These are phyloP conservation scores for Camelina neglecta DNA, from an alignment of 345 rosid species.

Conservation along the genomic window DNA sequence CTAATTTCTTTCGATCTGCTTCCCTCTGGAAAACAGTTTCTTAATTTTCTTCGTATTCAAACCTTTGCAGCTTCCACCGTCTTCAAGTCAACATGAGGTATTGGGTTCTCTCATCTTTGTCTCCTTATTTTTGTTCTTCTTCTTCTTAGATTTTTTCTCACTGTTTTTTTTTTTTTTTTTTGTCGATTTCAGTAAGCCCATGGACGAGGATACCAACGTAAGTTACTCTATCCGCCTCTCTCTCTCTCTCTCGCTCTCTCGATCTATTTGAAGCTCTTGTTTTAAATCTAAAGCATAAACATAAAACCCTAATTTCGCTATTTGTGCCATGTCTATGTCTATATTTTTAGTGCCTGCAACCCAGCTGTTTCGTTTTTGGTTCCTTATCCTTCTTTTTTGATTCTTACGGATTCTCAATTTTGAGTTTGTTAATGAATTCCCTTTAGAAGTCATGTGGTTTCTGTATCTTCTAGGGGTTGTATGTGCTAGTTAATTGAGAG, in stretches of 20 bases:
- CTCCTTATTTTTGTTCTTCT: not conserved
- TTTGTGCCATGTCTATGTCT: not conserved
- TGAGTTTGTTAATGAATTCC: not conserved
- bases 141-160: not conserved
- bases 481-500: not conserved
- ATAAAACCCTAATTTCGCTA: conserved; percentile 2
- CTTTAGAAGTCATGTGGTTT: not conserved
- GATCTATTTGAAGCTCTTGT: conserved; percentile 1
- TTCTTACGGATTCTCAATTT: not conserved
- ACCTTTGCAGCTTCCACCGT: conserved; percentile 13
- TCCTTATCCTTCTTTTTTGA: not conserved
- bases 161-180: conserved; percentile 2
- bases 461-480: not conserved
- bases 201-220: conserved; percentile 72
- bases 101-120: conserved; percentile 28
- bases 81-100: conserved; percentile 53
- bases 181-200: conserved; percentile 57
- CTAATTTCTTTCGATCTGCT: conserved; percentile 35
- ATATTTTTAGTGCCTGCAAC: not conserved
- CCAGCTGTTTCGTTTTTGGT: not conserved
- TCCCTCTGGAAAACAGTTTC: not conserved
- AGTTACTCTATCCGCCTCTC: conserved; percentile 31
- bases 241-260: conserved; percentile 21
- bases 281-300: not conserved
- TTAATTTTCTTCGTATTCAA: not conserved